phyloP scores from a whole-genome alignment of 2,329 filamentous ascomycete species.

The Orbilia ellipsospora region DNA sequence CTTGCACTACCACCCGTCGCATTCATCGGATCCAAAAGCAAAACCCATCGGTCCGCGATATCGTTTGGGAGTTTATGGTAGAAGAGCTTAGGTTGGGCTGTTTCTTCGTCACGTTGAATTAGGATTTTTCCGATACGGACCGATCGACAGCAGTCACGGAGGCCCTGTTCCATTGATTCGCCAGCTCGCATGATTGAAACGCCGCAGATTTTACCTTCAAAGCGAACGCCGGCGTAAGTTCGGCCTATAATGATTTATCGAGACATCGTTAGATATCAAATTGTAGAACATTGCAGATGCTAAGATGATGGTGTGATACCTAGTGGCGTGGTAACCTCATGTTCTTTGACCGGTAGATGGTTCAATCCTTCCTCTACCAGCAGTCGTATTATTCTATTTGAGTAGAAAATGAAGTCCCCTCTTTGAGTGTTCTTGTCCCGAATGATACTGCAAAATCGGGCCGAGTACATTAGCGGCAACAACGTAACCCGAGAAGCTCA shows the following conservation, averaged over 20 bases:
- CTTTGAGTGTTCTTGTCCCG: conserved; percentile 88
- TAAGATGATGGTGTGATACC: conserved; percentile 64
- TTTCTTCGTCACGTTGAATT: conserved; percentile 97
- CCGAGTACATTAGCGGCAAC: conserved; percentile 26
- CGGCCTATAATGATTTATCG: conserved; percentile 17
- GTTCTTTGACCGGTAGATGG: conserved; percentile 89
- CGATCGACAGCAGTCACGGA: conserved; percentile 96
- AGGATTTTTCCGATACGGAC: conserved; percentile 98
- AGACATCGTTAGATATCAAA: background rate
- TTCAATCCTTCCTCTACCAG: conserved; percentile 97
- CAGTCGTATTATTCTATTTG: conserved; percentile 95
- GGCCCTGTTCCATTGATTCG: conserved; percentile 97
- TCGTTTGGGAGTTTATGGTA: conserved; percentile 98
- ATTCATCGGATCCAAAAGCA: conserved; percentile 98
- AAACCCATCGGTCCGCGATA: conserved; percentile 90
- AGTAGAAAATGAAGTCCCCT: conserved; percentile 99
- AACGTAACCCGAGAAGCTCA: background rate
- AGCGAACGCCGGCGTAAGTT: conserved; percentile 85
- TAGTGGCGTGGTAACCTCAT: conserved; percentile 89
- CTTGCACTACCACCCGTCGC: conserved; percentile 95
- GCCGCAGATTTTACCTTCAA: conserved; percentile 97
- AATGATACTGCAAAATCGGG: conserved; percentile 77
- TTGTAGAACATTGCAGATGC: background rate
- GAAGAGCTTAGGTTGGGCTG: conserved; percentile 88
- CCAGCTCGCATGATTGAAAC: conserved; percentile 98